phyloP scores from a whole-genome alignment of 805 yeast genomes.

The Nakazawaea laoshanensis region DNA sequence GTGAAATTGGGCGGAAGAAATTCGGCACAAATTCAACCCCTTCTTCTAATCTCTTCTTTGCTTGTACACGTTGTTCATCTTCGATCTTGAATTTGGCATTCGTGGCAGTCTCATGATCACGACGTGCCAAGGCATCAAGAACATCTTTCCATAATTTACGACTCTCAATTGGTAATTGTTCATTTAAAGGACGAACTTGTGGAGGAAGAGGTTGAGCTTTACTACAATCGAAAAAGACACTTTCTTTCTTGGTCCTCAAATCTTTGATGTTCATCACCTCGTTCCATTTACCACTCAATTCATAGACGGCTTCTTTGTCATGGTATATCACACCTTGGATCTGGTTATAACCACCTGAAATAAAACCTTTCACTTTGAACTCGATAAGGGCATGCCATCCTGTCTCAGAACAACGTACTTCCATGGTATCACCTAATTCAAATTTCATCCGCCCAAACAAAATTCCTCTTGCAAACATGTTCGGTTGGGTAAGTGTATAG shows the following conservation, averaged over 20 bases:
- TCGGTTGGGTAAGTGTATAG: constrained; percentile 88
- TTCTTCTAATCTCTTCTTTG: constrained; percentile 67
- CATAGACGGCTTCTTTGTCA: constrained; percentile 49
- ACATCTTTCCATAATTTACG: constrained; percentile 80
- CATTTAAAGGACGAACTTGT: constrained; percentile 63
- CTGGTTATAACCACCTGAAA: constrained; percentile 86
- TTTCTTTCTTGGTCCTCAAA: constrained; percentile 34
- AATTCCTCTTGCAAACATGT: constrained; percentile 90
- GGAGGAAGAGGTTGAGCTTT: constrained; percentile 50
- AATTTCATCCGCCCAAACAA: constrained; percentile 83
- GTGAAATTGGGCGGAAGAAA: constrained; percentile 47
- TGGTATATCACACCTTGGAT: constrained; percentile 66
- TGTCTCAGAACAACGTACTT: constrained; percentile 55
- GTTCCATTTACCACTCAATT: constrained; percentile 89
- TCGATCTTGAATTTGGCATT: constrained; percentile 84
- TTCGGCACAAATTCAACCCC: constrained; percentile 79
- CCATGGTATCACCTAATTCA: constrained; percentile 89
- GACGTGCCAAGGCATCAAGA: constrained; percentile 64
- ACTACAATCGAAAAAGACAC: constrained; percentile 53
- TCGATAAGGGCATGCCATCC: constrained; percentile 74
- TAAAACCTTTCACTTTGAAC: constrained; percentile 91
- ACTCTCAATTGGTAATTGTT: constrained; percentile 79
- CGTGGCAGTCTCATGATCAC: constrained; percentile 81
- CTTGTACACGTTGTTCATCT: constrained; percentile 69
- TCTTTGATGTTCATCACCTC: constrained; percentile 67